Conservation (phyloP, 768 basidiomycete genomes). For the Mycena epipterygia region DNA sequence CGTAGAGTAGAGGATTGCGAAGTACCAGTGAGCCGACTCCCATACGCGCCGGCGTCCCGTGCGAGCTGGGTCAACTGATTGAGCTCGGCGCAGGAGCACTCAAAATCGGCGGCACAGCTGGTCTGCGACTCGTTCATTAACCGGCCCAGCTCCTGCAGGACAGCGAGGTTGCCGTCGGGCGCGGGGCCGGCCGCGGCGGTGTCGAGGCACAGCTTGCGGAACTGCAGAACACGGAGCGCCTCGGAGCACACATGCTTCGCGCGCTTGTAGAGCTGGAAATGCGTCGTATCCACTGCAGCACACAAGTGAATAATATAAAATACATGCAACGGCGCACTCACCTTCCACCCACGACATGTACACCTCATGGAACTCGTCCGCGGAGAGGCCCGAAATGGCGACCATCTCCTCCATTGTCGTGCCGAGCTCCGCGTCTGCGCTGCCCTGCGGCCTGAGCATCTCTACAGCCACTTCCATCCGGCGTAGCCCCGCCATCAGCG, state of each 20-base stretch:
- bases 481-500: slow-evolving; percentile 62
- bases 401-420: slow-evolving; percentile 85
- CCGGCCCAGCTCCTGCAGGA: slow-evolving; percentile 68
- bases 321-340: slow-evolving; percentile 49
- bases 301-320: slow-evolving; percentile 8
- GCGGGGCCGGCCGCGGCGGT: slow-evolving; percentile 54
- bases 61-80: slow-evolving; percentile 78
- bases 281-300: slow-evolving; percentile 76
- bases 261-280: slow-evolving; percentile 88
- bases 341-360: slow-evolving; percentile 88
- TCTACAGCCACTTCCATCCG: slow-evolving; percentile 63
- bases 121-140: slow-evolving; percentile 86
- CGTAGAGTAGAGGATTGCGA: slow-evolving; percentile 56
- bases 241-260: slow-evolving; percentile 87
- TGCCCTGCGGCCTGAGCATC: slow-evolving; percentile 61
- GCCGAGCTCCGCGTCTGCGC: slow-evolving; percentile 63
- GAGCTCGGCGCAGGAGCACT: slow-evolving; percentile 88
- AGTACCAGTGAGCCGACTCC: slow-evolving; percentile 86
- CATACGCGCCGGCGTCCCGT: slow-evolving; percentile 79
- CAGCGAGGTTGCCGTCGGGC: slow-evolving; percentile 41
- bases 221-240: slow-evolving; percentile 83
- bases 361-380: slow-evolving; percentile 69
- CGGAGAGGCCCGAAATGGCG: slow-evolving; percentile 67
- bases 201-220: slow-evolving; percentile 75
- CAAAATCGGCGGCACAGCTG: slow-evolving; percentile 76